Base-by-base conservation (phyloP, 2,329 filamentous ascomycete genomes). In the Leptographium wingfieldii region DNA sequence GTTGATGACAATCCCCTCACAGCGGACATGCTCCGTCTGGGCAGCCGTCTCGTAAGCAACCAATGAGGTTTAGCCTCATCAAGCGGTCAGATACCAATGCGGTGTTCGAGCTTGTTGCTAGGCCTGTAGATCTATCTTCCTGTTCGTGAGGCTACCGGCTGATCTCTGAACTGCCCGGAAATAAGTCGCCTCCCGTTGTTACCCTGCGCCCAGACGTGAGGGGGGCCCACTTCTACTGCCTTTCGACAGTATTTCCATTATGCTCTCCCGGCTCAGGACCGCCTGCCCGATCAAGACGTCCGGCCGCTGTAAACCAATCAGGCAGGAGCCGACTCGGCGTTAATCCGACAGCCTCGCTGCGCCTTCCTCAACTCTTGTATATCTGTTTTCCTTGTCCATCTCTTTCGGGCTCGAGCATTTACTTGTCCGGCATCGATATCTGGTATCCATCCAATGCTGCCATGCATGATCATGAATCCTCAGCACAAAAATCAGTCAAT, bases 391-490 rank as follows among this genome's bases (percentile, higher is more conserved):
- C 11, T 11, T 40, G 16, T n/a, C 3, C 49, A 27, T 58, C 31
- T 51, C 40, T 55, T 11, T n/a, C 29, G 29, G 5, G 14, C n/a
- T 55, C 35, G 35, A 11, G 35, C 9, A 33, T 29, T 40, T 40
- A 10, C 6, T 22, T 40, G 22, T 12, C 48, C 55, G 6, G 3
- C 25, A 16, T 7, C 25, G 7, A 16, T 40, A 5, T 14, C 3
- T 14, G 38, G 33, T 38, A 11, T 29, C 57, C 29, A 29, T 59
- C 55, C 59, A 56, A 63, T 63, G 63, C 51, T 56, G 60, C 59
- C 61, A 64, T 64, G 63, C 57, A 55, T 55, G 51, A 35, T 56
- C 6, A 11, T 19, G 19, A 5, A 6, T 14, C 25, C 16, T 14
- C 43, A 19, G 43, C 43, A 43, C 40, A 29, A 11, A 19, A 9